Evolutionary conservation across 352 stramenopile genomes (phyloP).

Genomic region (Pythium apleroticum): DNA sequence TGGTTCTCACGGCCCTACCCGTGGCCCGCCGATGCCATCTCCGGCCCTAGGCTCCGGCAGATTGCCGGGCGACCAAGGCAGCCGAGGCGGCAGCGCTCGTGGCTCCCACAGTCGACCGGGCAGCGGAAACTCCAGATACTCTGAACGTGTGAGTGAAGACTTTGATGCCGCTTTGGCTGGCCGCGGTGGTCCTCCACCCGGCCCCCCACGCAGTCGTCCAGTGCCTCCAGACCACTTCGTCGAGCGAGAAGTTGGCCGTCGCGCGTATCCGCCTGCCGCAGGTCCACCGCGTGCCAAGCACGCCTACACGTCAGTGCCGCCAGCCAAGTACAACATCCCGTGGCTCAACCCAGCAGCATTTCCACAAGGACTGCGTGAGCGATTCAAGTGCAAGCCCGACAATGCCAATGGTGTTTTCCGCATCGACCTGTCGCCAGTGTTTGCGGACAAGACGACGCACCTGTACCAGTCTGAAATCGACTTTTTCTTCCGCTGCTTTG

Average conservation of each 20-base stretch:
- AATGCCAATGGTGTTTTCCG: conserved; percentile 35
- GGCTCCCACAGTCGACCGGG: conserved; percentile 6
- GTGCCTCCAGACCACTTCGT: conserved; percentile 6
- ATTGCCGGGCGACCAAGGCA: background rate
- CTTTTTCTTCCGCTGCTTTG: conserved; percentile 52
- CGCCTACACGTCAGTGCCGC: conserved; percentile 1
- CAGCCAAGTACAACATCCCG: conserved; percentile 30
- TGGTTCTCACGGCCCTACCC: background rate
- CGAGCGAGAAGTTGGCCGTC: background rate
- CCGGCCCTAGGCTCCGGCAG: background rate
- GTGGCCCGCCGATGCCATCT: background rate
- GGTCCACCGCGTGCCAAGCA: background rate
- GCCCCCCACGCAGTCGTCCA: conserved; percentile 8
- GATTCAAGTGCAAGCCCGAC: conserved; percentile 32
- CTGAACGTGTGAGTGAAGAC: background rate
- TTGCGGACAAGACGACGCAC: conserved; percentile 26
- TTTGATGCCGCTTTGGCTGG: background rate
- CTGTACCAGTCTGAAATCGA: conserved; percentile 38
- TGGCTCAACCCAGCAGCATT: conserved; percentile 30
- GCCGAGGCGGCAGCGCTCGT: conserved; percentile 7
- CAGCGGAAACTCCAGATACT: conserved; percentile 6
- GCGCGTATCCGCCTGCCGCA: background rate
- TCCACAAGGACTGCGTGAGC: conserved; percentile 23
- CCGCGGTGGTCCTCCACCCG: background rate
- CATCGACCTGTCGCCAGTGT: conserved; percentile 35